Conservation (phyloP, 2,329 filamentous ascomycete species). For the Harringtonia aguacate region DNA sequence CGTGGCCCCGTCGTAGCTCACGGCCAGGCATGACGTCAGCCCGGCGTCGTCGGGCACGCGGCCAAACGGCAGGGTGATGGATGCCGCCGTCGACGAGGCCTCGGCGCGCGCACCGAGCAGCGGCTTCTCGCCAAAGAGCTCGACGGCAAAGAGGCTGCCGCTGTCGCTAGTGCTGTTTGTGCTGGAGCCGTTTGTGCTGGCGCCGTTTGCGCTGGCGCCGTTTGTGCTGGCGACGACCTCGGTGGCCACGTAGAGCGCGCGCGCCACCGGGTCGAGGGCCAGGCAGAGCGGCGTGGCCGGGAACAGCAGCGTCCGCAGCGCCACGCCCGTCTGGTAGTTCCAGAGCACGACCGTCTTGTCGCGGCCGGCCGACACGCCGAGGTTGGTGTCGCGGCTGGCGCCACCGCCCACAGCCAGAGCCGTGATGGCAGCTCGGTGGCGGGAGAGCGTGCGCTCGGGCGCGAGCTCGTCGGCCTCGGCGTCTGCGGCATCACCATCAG, state of each 20-base stretch:
- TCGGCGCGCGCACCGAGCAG: slow-evolving; percentile 43
- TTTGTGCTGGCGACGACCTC: slow-evolving; percentile 61
- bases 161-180: neutral
- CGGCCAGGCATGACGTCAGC: slow-evolving; percentile 53
- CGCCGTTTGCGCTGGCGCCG: neutral
- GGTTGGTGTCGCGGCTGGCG: slow-evolving; percentile 54
- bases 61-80: slow-evolving; percentile 42
- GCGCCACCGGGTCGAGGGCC: slow-evolving; percentile 69
- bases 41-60: slow-evolving; percentile 54
- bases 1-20: slow-evolving; percentile 74
- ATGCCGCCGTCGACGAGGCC: slow-evolving; percentile 46
- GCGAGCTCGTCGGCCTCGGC: slow-evolving; percentile 36
- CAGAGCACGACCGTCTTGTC: slow-evolving; percentile 88
- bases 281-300: slow-evolving; percentile 62
- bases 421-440: slow-evolving; percentile 66
- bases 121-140: slow-evolving; percentile 52
- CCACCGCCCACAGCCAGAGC: slow-evolving; percentile 51
- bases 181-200: neutral
- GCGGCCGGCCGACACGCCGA: slow-evolving; percentile 72
- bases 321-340: slow-evolving; percentile 74
- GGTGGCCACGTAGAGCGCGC: slow-evolving; percentile 71
- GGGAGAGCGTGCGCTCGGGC: slow-evolving; percentile 67
- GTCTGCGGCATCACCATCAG: slow-evolving; percentile 8
- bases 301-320: slow-evolving; percentile 74
- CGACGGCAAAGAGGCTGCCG: slow-evolving; percentile 54